These are phyloP conservation scores for Takakia lepidozioides DNA, from an alignment of 225 moss, liverwort and hornwort genomes.

Conservation along the genomic window DNA sequence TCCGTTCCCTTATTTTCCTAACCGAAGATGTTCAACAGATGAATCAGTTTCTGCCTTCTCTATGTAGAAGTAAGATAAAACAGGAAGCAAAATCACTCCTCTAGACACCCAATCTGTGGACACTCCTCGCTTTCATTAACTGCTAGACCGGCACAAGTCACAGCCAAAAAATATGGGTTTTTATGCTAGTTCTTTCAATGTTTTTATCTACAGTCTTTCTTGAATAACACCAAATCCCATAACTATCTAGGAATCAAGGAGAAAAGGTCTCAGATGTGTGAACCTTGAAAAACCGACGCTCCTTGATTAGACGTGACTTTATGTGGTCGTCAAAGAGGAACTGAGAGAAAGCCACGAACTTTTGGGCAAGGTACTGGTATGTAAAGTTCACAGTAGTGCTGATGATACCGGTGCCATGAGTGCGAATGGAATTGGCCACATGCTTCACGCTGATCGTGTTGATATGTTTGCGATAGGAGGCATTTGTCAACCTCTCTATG, in stretches of 20 bases:
- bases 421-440: constrained; percentile 97
- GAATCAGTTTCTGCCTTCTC: too few relatives aligned
- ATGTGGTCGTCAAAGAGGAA: constrained; percentile 97
- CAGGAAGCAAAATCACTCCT: too few relatives aligned
- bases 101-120: too few relatives aligned
- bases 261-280: background rate
- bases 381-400: constrained; percentile 96
- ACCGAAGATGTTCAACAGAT: background rate
- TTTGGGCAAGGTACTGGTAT: constrained; percentile 94
- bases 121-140: too few relatives aligned
- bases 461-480: constrained; percentile 83
- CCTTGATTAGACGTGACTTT: constrained; percentile 88
- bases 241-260: background rate
- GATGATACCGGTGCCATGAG: constrained; percentile 93
- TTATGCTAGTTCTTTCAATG: too few relatives aligned
- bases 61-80: too few relatives aligned
- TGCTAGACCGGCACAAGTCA: too few relatives aligned
- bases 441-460: constrained; percentile 95
- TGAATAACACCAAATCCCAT: too few relatives aligned
- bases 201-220: too few relatives aligned
- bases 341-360: constrained; percentile 91
- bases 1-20: constrained; percentile 78
- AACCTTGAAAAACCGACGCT: constrained; percentile 76
- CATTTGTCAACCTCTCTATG: constrained; percentile 87
- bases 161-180: too few relatives aligned